Conservation (phyloP, 768 basidiomycete genomes). For the Kwoniella heveanensis region DNA sequence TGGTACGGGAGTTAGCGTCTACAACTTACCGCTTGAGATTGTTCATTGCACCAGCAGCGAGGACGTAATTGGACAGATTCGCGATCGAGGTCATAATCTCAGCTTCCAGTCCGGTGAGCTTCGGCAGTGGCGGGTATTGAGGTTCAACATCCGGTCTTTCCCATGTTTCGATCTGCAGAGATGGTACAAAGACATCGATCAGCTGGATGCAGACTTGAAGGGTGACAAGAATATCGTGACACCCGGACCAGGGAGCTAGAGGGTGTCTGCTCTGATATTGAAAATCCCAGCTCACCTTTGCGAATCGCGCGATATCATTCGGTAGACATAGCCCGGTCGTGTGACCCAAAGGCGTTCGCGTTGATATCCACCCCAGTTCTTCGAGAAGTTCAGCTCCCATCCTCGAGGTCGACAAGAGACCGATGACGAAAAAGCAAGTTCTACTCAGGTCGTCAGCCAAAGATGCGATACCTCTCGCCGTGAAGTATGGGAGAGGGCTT, state of each 20-base stretch:
- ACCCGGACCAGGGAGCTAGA: too few relatives aligned
- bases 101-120: constrained; percentile 66
- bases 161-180: constrained; percentile 45
- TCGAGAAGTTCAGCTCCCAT: constrained; percentile 91
- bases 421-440: constrained; percentile 94
- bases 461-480: background rate
- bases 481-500: constrained; percentile 43
- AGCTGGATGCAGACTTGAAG: too few relatives aligned
- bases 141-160: constrained; percentile 13
- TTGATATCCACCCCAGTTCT: constrained; percentile 91
- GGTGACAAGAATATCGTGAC: too few relatives aligned
- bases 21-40: constrained; percentile 73
- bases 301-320: constrained; percentile 75
- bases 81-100: constrained; percentile 87
- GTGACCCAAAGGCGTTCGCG: constrained; percentile 76
- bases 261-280: too few relatives aligned
- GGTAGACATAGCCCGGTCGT: constrained; percentile 93
- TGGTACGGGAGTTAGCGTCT: too few relatives aligned
- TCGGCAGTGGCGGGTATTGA: constrained; percentile 21
- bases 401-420: constrained; percentile 84
- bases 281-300: constrained; percentile 63
- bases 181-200: too few relatives aligned
- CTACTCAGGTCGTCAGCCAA: constrained; percentile 57
- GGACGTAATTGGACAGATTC: constrained; percentile 91
- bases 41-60: constrained; percentile 90